A percentile compares a stretch with the other conserved stretches of the same genome.
Evolutionary conservation across 2,329 filamentous ascomycete genomes (phyloP).

Genomic region (Cladophialophora immunda): DNA sequence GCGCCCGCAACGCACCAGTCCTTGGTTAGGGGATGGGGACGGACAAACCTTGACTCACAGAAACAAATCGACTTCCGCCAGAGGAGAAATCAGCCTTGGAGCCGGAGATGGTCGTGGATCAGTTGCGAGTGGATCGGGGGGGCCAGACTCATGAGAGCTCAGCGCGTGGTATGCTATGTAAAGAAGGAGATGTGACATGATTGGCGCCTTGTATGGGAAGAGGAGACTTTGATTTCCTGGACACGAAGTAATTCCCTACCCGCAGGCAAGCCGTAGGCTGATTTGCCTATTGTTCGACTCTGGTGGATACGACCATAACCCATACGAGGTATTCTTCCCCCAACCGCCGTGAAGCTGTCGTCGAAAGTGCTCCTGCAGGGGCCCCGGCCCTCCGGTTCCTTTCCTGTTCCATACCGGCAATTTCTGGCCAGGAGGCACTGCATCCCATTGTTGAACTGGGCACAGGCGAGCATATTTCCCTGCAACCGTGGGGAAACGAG

Average conservation of each 20-base stretch:
- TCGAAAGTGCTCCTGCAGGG: neutral
- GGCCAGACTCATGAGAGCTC: slow-evolving; percentile 13
- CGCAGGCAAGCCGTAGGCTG: slow-evolving; percentile 8
- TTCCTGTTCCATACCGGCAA: slow-evolving; percentile 5
- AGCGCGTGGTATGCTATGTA: neutral
- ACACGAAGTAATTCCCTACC: slow-evolving; percentile 9
- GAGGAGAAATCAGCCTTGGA: slow-evolving; percentile 2
- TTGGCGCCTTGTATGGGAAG: slow-evolving; percentile 9
- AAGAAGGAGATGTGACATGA: slow-evolving; percentile 5
- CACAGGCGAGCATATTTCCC: neutral
- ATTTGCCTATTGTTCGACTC: neutral
- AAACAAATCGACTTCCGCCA: neutral
- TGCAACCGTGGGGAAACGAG: neutral
- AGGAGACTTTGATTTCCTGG: neutral
- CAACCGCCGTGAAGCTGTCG: neutral
- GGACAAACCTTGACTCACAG: slow-evolving; percentile 1
- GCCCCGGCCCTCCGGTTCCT: neutral
- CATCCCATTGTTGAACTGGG: slow-evolving; percentile 2
- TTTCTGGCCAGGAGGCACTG: slow-evolving; percentile 14
- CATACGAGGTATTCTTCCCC: neutral
- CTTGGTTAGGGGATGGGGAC: neutral
- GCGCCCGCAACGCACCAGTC: neutral
- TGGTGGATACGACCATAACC: neutral
- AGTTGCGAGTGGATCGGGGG: slow-evolving; percentile 12
- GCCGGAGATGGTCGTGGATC: slow-evolving; percentile 9